Conservation (phyloP, 2,329 filamentous ascomycete species). For the Ceratocystis harringtonii region DNA sequence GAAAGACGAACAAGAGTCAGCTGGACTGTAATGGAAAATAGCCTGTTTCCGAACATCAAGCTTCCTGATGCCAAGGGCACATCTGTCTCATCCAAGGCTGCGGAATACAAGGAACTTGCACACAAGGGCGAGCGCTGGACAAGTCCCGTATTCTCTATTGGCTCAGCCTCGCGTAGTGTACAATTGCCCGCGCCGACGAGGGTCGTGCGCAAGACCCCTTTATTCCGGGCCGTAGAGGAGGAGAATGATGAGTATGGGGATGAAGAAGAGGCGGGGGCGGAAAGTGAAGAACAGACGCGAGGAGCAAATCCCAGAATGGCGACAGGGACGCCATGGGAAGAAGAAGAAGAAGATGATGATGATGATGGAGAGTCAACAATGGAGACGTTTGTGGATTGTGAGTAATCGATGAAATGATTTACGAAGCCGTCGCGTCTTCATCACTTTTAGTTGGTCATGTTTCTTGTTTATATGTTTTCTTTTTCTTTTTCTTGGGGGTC, state of each 20-base stretch:
- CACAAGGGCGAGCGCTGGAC: slow-evolving; percentile 86
- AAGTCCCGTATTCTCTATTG: slow-evolving; percentile 83
- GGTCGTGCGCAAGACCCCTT: slow-evolving; percentile 23
- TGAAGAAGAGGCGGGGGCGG: neutral
- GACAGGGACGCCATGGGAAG: neutral
- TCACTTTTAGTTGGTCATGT: neutral
- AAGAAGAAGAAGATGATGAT: neutral
- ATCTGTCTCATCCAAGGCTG: slow-evolving; percentile 73
- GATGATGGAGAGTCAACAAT: slow-evolving; percentile 6
- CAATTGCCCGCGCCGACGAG: slow-evolving; percentile 50
- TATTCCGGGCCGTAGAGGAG: neutral
- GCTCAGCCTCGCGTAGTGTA: slow-evolving; percentile 55
- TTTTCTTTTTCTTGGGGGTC: neutral
- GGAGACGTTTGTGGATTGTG: slow-evolving; percentile 16
- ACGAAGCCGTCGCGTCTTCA: slow-evolving; percentile 44
- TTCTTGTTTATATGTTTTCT: neutral
- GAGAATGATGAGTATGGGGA: neutral
- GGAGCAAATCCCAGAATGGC: neutral
- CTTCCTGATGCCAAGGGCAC: slow-evolving; percentile 45
- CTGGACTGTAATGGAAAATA: slow-evolving; percentile 46
- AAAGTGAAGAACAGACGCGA: neutral
- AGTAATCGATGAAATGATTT: slow-evolving; percentile 5
- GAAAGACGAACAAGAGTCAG: slow-evolving; percentile 30
- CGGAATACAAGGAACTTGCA: slow-evolving; percentile 79
- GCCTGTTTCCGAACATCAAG: slow-evolving; percentile 72